These are phyloP conservation scores for Plantago coronopus DNA, from an alignment of 305 asterid species.

Conservation along the genomic window DNA sequence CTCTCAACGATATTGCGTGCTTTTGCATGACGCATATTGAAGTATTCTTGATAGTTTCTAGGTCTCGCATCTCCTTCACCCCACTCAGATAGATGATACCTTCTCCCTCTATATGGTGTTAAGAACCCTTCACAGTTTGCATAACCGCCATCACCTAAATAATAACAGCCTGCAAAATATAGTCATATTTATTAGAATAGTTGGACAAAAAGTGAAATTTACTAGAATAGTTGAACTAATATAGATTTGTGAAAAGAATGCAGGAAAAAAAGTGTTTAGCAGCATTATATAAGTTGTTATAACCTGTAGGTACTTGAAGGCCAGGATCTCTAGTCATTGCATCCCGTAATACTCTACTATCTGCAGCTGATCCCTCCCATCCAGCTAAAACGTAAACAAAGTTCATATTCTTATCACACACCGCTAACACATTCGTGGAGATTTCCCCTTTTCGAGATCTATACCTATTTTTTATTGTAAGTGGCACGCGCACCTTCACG, in stretches of 20 bases:
- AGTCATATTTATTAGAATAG: background rate
- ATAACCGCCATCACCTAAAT: background rate
- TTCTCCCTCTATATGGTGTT: background rate
- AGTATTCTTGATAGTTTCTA: background rate
- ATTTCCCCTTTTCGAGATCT: background rate
- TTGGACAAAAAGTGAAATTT: too few species aligned
- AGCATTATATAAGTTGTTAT: background rate
- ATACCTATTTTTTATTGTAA: background rate
- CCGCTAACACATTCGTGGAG: background rate
- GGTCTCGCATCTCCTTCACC: background rate
- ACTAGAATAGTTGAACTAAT: too few species aligned
- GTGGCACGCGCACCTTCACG: background rate
- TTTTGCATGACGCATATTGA: background rate
- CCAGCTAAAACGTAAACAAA: background rate
- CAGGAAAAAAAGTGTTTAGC: too few species aligned
- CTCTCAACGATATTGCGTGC: background rate
- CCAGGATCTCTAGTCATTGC: background rate
- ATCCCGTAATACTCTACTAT: background rate
- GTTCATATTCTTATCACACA: background rate
- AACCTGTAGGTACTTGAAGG: background rate
- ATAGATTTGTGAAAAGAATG: too few species aligned
- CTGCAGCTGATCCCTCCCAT: conserved; percentile 5
- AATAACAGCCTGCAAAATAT: background rate
- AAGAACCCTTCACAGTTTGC: background rate
- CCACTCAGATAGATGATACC: conserved; percentile 4